phyloP scores from a whole-genome alignment of 352 stramenopile genomes.

The Globisporangium megalacanthum region DNA sequence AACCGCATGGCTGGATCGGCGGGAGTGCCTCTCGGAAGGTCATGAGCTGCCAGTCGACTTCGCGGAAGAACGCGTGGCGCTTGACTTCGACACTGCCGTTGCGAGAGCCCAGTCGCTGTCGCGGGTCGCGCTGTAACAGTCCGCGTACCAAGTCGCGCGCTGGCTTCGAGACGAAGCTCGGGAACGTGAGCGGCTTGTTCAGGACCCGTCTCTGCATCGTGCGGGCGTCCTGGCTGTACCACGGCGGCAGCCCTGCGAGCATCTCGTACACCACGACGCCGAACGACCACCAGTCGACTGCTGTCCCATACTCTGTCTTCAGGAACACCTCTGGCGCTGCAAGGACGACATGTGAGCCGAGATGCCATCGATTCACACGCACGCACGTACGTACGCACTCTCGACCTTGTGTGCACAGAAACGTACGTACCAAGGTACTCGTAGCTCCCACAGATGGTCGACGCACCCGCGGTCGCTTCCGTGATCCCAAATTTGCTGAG shows the following conservation, averaged over 20 bases:
- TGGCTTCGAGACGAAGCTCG: slow-evolving; percentile 40
- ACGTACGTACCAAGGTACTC: slow-evolving; percentile 59
- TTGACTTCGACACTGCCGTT: slow-evolving; percentile 52
- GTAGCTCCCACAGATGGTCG: slow-evolving; percentile 70
- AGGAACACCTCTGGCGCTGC: slow-evolving; percentile 65
- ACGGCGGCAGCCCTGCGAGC: slow-evolving; percentile 68
- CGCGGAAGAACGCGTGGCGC: slow-evolving; percentile 54
- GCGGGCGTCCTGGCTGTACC: slow-evolving; percentile 59
- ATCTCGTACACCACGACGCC: slow-evolving; percentile 74
- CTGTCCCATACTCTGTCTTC: slow-evolving; percentile 62
- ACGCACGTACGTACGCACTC: slow-evolving; percentile 5
- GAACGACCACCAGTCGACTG: slow-evolving; percentile 80
- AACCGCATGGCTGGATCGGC: slow-evolving; percentile 62
- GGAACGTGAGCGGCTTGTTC: slow-evolving; percentile 45
- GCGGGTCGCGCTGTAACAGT: slow-evolving; percentile 43
- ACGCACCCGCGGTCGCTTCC: slow-evolving; percentile 50
- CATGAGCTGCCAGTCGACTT: slow-evolving; percentile 63
- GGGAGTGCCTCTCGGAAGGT: slow-evolving; percentile 49
- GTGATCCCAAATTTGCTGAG: slow-evolving; percentile 82
- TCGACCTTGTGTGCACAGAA: not conserved
- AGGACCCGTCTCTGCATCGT: slow-evolving; percentile 51
- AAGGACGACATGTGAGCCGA: not conserved
- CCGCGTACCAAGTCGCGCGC: slow-evolving; percentile 43
- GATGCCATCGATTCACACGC: not conserved
- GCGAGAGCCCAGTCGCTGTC: slow-evolving; percentile 39